phyloP scores from a whole-genome alignment of 495 filamentous ascomycete species.

The Penicillium lividum region DNA sequence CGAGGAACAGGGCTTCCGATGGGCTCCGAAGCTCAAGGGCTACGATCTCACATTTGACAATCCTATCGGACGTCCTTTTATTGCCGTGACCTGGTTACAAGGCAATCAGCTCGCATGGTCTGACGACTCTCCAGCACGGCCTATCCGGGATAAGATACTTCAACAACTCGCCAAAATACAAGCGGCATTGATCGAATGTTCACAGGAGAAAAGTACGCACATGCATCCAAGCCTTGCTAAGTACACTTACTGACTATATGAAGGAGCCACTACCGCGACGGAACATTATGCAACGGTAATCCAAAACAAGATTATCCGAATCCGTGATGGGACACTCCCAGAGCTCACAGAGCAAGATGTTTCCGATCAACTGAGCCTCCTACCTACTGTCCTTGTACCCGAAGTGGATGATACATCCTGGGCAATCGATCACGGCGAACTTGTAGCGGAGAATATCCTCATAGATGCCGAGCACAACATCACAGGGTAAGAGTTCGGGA shows the following conservation, averaged over 20 bases:
- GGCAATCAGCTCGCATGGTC: conserved; percentile 13
- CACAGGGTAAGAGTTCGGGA: conserved; percentile 3
- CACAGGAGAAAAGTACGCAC: conserved; percentile 9
- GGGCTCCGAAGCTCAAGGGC: conserved; percentile 17
- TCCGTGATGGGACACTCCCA: conserved; percentile 11
- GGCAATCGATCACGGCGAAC: not conserved
- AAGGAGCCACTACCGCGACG: not conserved
- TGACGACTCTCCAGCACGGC: conserved; percentile 9
- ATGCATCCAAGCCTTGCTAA: not conserved
- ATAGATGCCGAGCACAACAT: conserved; percentile 10
- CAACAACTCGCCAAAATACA: conserved; percentile 9
- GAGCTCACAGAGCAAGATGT: conserved; percentile 16
- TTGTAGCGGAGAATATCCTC: not conserved
- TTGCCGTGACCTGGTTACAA: conserved; percentile 16
- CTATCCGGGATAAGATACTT: conserved; percentile 17
- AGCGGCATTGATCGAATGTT: conserved; percentile 14
- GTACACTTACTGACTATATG: not conserved
- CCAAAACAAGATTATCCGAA: conserved; percentile 8
- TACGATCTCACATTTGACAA: conserved; percentile 17
- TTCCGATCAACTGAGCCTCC: conserved; percentile 13
- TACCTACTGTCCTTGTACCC: conserved; percentile 15
- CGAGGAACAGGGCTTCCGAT: conserved; percentile 11
- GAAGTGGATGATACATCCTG: conserved; percentile 14
- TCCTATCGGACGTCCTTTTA: conserved; percentile 14
- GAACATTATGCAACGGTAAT: conserved; percentile 11